Conservation (phyloP, 768 basidiomycete genomes). For the Naganishia vishniacii region DNA sequence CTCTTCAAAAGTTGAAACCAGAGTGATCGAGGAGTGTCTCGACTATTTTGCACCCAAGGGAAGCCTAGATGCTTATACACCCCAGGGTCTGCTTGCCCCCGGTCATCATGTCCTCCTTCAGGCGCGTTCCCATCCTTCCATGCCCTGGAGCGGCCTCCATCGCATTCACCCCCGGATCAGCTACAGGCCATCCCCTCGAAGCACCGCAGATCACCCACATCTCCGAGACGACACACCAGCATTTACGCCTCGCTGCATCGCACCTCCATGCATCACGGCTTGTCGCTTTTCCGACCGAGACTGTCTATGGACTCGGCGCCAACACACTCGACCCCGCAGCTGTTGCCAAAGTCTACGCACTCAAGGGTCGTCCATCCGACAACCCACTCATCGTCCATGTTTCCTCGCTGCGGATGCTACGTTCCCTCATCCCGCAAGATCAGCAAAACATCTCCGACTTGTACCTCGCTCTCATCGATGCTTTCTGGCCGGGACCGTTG, state of each 20-base stretch:
- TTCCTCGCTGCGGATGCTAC: slow-evolving; percentile 76
- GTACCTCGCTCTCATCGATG: slow-evolving; percentile 68
- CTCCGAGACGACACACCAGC: slow-evolving; percentile 26
- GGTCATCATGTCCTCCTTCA: too few species aligned
- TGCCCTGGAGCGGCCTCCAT: slow-evolving; percentile 32
- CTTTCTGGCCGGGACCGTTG: slow-evolving; percentile 92
- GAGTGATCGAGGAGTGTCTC: too few species aligned
- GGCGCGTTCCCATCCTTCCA: slow-evolving; percentile 33
- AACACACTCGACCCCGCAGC: slow-evolving; percentile 61
- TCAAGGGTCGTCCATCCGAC: slow-evolving; percentile 87
- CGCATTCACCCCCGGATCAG: slow-evolving; percentile 25
- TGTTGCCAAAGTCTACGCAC: slow-evolving; percentile 67
- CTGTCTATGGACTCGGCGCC: slow-evolving; percentile 96
- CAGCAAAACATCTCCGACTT: slow-evolving; percentile 58
- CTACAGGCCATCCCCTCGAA: slow-evolving; percentile 20
- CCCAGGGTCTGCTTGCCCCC: too few species aligned
- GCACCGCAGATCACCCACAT: slow-evolving; percentile 31
- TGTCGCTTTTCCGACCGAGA: slow-evolving; percentile 91
- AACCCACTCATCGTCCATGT: slow-evolving; percentile 98
- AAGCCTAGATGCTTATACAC: too few species aligned
- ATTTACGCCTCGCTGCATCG: slow-evolving; percentile 34
- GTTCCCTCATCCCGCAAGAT: slow-evolving; percentile 61
- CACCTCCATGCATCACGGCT: slow-evolving; percentile 39
- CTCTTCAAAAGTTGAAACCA: too few species aligned
- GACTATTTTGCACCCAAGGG: too few species aligned